phyloP scores from a whole-genome alignment of 352 stramenopile species.

The Pythium plurisporium region DNA sequence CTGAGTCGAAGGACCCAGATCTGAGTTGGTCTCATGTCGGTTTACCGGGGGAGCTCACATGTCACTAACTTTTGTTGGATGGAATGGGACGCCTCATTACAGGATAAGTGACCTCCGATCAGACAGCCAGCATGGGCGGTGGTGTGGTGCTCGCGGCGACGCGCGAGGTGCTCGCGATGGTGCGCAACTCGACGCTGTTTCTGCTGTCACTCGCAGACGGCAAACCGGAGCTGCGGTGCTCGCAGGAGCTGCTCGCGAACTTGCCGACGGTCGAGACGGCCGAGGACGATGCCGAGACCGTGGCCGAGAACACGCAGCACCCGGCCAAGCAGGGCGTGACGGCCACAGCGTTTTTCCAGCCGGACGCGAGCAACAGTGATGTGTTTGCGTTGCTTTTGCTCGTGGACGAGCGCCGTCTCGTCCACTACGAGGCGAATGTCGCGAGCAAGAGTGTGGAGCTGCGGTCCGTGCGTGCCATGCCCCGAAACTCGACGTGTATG shows the following conservation, averaged over 20 bases:
- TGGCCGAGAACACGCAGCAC: conserved; percentile 19
- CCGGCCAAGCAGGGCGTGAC: conserved; percentile 21
- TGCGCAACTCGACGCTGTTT: conserved; percentile 62
- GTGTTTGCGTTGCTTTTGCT: conserved; percentile 55
- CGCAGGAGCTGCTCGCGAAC: conserved; percentile 17
- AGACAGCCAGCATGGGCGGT: conserved; percentile 31
- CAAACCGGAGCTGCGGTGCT: conserved; percentile 10
- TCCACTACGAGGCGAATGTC: conserved; percentile 66
- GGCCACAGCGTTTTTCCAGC: conserved; percentile 22
- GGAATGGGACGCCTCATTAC: no score
- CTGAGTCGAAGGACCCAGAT: conserved; percentile 6
- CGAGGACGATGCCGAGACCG: conserved; percentile 7
- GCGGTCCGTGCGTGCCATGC: conserved; percentile 35
- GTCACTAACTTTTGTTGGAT: conserved; percentile 22
- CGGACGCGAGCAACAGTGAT: conserved; percentile 11
- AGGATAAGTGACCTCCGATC: no score
- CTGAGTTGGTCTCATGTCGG: conserved; percentile 1
- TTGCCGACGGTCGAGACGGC: conserved; percentile 4
- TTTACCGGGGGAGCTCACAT: neutral
- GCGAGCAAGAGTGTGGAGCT: conserved; percentile 34
- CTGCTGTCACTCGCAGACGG: conserved; percentile 27
- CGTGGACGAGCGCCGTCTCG: conserved; percentile 65
- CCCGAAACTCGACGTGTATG: conserved; percentile 74
- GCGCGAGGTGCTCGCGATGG: conserved; percentile 35
- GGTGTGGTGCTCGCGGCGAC: conserved; percentile 45